Conservation (phyloP, 139 green algal species). For the Tetraselmis striata region DNA sequence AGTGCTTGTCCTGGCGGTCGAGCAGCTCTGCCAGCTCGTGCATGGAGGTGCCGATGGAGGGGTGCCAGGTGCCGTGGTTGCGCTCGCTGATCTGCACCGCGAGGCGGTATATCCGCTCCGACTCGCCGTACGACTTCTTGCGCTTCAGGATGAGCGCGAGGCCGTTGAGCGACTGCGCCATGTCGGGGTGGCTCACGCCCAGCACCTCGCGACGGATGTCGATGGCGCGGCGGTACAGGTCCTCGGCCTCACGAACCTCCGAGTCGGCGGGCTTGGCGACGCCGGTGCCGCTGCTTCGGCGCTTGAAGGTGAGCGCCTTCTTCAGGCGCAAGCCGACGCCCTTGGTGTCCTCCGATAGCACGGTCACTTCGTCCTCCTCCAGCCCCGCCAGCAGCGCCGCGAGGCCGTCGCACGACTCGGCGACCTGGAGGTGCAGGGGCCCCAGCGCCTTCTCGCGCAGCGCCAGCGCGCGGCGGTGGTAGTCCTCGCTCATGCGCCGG, state of each 20-base stretch:
- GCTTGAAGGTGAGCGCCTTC: neutral
- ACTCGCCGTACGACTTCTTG: neutral
- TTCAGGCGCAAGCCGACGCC: neutral
- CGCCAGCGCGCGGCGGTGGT: neutral
- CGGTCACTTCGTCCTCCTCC: neutral
- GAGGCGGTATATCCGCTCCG: neutral
- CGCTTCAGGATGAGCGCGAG: neutral
- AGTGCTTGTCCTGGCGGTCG: neutral
- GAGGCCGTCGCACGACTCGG: neutral
- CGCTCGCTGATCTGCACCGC: neutral
- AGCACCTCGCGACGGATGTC: neutral
- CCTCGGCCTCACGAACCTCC: neutral
- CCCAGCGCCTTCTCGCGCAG: constrained; percentile 1
- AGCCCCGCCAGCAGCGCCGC: neutral
- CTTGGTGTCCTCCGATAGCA: neutral
- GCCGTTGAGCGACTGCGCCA: constrained; percentile 2
- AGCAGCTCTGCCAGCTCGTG: neutral
- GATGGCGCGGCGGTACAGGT: neutral
- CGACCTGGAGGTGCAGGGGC: neutral
- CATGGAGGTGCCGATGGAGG: neutral
- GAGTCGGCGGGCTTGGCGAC: neutral
- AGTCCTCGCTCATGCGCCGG: neutral
- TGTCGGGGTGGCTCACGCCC: neutral
- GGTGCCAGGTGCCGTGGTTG: neutral
- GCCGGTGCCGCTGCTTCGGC: neutral